Evolutionary conservation across 495 filamentous ascomycete genomes (phyloP).

Genomic region (Aspergillus mulundensis): DNA sequence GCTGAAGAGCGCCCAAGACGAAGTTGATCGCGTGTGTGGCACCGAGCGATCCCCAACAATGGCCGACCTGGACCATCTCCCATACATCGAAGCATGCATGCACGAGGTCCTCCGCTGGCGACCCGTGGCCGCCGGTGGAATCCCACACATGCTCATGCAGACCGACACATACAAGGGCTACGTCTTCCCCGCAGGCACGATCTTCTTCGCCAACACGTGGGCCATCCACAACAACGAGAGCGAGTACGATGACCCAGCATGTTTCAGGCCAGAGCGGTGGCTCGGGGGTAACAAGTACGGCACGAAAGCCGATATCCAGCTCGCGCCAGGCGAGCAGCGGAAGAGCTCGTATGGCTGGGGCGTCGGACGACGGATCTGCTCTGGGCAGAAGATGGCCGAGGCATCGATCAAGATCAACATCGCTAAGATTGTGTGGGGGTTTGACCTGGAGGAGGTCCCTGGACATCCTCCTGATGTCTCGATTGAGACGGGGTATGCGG

Average conservation of each 20-base stretch:
- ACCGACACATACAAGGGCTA: slow-evolving; percentile 2
- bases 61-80: neutral
- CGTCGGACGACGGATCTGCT: slow-evolving; percentile 3
- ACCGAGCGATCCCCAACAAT: neutral
- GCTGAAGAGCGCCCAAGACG: neutral
- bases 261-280: neutral
- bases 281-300: neutral
- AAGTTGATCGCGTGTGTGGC: neutral
- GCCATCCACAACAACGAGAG: slow-evolving; percentile 3
- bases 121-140: slow-evolving; percentile 1
- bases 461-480: neutral
- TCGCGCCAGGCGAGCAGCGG: neutral
- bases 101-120: slow-evolving; percentile 7
- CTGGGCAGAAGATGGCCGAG: slow-evolving; percentile 4
- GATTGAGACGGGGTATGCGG: slow-evolving; percentile 1
- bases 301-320: neutral
- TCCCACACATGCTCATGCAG: slow-evolving; percentile 5
- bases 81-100: slow-evolving; percentile 6
- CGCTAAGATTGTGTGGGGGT: slow-evolving; percentile 2
- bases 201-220: slow-evolving; percentile 6
- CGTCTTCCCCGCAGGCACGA: slow-evolving; percentile 1
- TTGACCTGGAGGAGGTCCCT: neutral
- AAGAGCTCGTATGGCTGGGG: slow-evolving; percentile 3
- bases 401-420: slow-evolving; percentile 3
- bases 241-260: neutral